Evolutionary conservation across 2,329 filamentous ascomycete genomes (phyloP).

Genomic region (Colletotrichum tofieldiae): DNA sequence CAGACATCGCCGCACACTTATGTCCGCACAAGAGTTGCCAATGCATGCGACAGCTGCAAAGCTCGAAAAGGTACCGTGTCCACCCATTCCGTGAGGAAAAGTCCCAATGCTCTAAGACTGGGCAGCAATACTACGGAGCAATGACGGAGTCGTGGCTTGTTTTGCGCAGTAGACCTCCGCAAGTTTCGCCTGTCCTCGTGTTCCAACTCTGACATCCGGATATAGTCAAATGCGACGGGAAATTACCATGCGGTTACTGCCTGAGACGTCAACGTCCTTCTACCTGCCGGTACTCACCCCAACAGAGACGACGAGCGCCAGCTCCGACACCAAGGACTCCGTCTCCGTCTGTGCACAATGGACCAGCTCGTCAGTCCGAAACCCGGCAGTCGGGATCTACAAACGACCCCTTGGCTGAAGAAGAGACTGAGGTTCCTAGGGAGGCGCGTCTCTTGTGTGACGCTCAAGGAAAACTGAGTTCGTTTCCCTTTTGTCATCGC

Average conservation of each 20-base stretch:
- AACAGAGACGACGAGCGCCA: conserved; percentile 55
- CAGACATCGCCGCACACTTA: conserved; percentile 35
- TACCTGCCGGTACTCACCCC: conserved; percentile 64
- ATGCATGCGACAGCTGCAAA: conserved; percentile 70
- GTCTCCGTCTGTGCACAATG: conserved; percentile 37
- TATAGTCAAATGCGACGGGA: conserved; percentile 67
- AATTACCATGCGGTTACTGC: conserved; percentile 68
- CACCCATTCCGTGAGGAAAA: conserved; percentile 43
- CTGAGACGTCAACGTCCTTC: conserved; percentile 59
- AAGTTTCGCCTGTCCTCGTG: neutral
- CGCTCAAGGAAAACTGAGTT: conserved; percentile 65
- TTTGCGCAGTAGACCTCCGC: neutral
- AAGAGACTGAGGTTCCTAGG: conserved; percentile 69
- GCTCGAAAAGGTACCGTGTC: conserved; percentile 58
- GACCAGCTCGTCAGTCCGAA: conserved; percentile 3
- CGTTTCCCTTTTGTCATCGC: neutral
- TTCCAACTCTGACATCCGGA: conserved; percentile 3
- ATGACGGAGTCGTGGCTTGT: conserved; percentile 4
- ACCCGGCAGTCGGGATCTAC: conserved; percentile 1
- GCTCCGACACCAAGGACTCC: conserved; percentile 42
- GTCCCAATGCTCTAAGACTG: neutral
- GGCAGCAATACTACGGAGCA: neutral
- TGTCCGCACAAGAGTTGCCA: conserved; percentile 61
- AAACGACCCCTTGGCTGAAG: conserved; percentile 56
- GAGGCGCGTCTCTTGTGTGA: conserved; percentile 68